Conservation (phyloP, 345 rosid species). For the Combretum micranthum region DNA sequence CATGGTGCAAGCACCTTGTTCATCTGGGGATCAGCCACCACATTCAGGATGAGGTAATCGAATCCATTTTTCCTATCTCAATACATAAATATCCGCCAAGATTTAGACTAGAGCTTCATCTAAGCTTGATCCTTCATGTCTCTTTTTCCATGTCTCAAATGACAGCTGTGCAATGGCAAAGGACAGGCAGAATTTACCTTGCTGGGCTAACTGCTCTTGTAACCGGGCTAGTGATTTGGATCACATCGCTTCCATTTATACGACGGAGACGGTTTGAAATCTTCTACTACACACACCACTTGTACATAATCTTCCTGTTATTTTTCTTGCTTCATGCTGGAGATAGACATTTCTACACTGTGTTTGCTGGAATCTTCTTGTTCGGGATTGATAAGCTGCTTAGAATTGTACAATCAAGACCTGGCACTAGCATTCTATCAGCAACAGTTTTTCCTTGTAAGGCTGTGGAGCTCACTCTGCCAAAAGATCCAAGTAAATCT, state of each 20-base stretch:
- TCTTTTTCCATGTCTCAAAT: neutral
- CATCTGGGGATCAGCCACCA: constrained; percentile 72
- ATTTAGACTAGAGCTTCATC: neutral
- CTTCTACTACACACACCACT: constrained; percentile 74
- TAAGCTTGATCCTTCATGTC: neutral
- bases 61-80: neutral
- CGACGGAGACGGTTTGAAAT: constrained; percentile 66
- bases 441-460: constrained; percentile 51
- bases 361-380: constrained; percentile 69
- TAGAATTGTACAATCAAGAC: constrained; percentile 60
- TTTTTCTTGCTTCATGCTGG: constrained; percentile 82
- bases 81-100: neutral
- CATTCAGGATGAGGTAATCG: constrained; percentile 55
- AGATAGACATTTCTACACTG: constrained; percentile 71
- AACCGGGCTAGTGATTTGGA: constrained; percentile 61
- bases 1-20: constrained; percentile 73
- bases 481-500: constrained; percentile 57
- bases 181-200: constrained; percentile 61
- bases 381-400: constrained; percentile 71
- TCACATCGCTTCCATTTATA: constrained; percentile 81
- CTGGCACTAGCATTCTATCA: constrained; percentile 40
- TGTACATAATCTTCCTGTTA: constrained; percentile 55
- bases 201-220: constrained; percentile 65
- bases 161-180: constrained; percentile 74
- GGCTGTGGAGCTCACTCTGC: constrained; percentile 56